Base-by-base conservation (phyloP, 148 eudicot genomes). In the Rhododendron ferrugineum region DNA sequence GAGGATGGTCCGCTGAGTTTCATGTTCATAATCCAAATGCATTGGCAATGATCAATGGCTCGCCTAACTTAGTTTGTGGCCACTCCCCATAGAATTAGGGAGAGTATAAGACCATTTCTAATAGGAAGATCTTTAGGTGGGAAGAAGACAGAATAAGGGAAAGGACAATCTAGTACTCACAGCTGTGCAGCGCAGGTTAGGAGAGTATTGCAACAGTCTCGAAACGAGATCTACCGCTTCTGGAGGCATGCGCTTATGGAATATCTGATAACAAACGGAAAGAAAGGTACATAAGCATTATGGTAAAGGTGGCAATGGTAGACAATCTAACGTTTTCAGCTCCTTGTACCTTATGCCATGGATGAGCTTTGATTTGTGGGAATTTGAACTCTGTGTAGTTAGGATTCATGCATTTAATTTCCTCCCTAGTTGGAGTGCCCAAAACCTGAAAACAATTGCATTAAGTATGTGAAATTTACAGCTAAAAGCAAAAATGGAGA, bases 351-450 rank as follows among this genome's bases (percentile, higher is more conserved):
- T 96, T 96, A 89, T 95, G 98, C 98, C 99, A 96, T 36, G 99
- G 99, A 87, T 96, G 99, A 81, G 98, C 95, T 89, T 96, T 96
- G 26, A 96, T 96, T 83, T 96, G 99, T 26, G 99, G 99, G 72
- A 96, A 96, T 84, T 95, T 96, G 75, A 94, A 95, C 88, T 96
- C 99, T 0, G 98, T 96, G 89, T 96, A 96, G 87, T 96, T 95
- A 78, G 98, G 99, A 85, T 96, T 95, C 98, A 96, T 96, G 88
- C 99, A 96, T 86, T 95, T 95, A 50, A 95, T 93, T 88, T 96
- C 99, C 88, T 96, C 99, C 84, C 99, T 93, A 50, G 99, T 96
- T 73, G 99, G 99, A 68, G 99, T 95, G 50, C 99, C 99, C 89
- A 96, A 87, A 68, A 96, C 94, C 98, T 96, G 82, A 84, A 60